A percentile compares a stretch with the other conserved stretches of the same genome.
Conservation (phyloP, 2,329 filamentous ascomycete species). For the Pseudogymnoascus sp. region DNA sequence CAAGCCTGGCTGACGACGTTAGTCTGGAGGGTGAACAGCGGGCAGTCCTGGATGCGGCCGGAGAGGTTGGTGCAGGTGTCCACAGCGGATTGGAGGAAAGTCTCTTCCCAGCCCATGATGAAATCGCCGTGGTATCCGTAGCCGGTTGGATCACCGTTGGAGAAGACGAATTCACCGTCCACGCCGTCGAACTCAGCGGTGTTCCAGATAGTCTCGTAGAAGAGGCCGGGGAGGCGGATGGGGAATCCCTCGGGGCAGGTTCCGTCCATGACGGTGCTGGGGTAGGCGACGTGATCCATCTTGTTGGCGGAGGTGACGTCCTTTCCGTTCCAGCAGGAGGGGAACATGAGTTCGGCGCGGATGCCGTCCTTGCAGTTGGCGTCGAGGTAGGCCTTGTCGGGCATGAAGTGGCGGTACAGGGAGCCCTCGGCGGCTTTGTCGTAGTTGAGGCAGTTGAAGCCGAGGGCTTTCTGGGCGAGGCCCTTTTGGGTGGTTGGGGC, state of each 20-base stretch:
- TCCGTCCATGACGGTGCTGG: slow-evolving; percentile 66
- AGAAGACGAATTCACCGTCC: slow-evolving; percentile 62
- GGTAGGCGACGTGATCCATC: slow-evolving; percentile 66
- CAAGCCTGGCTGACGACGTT: slow-evolving; percentile 48
- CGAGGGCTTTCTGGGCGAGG: slow-evolving; percentile 71
- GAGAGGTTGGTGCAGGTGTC: slow-evolving; percentile 63
- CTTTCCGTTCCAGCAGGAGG: slow-evolving; percentile 78
- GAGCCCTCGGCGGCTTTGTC: slow-evolving; percentile 54
- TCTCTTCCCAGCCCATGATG: slow-evolving; percentile 65
- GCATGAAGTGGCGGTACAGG: slow-evolving; percentile 72
- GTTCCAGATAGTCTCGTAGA: slow-evolving; percentile 81
- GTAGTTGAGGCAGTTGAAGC: slow-evolving; percentile 96
- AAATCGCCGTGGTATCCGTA: slow-evolving; percentile 76
- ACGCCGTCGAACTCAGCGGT: slow-evolving; percentile 55
- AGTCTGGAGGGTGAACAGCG: slow-evolving; percentile 61
- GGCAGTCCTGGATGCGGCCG: slow-evolving; percentile 65
- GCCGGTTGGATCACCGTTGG: slow-evolving; percentile 70
- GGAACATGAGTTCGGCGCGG: slow-evolving; percentile 78
- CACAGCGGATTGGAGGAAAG: slow-evolving; percentile 63
- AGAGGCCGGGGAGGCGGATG: slow-evolving; percentile 61
- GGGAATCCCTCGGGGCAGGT: slow-evolving; percentile 62
- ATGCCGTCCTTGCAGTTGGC: slow-evolving; percentile 73
- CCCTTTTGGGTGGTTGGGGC: slow-evolving; percentile 58
- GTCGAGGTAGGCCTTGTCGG: slow-evolving; percentile 72
- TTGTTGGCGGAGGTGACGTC: slow-evolving; percentile 45